A percentile compares a stretch with the other conserved stretches of the same genome.
phyloP scores from a whole-genome alignment of 2,329 filamentous ascomycete genomes.

The Cryoendolithus antarcticus region DNA sequence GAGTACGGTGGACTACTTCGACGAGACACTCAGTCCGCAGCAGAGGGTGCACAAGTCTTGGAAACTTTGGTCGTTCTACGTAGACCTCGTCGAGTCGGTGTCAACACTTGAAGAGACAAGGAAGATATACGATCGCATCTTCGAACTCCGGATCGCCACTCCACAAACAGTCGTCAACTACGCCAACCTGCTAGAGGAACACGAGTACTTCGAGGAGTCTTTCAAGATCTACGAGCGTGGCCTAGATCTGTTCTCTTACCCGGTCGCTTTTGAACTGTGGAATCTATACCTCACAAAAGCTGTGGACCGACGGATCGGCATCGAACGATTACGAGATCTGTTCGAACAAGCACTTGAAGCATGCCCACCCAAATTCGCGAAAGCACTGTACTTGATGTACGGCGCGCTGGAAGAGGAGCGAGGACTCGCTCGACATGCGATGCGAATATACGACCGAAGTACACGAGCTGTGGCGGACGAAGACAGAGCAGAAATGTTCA shows the following conservation, averaged over 20 bases:
- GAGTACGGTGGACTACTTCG: conserved; percentile 97
- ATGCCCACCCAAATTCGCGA: conserved; percentile 90
- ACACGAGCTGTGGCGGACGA: conserved; percentile 91
- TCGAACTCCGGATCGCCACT: conserved; percentile 93
- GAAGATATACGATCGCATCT: conserved; percentile 93
- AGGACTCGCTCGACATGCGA: conserved; percentile 85
- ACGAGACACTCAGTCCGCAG: conserved; percentile 84
- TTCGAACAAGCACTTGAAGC: conserved; percentile 96
- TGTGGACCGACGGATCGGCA: conserved; percentile 88
- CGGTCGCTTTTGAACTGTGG: conserved; percentile 96
- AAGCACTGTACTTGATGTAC: conserved; percentile 95
- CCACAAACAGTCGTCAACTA: conserved; percentile 98
- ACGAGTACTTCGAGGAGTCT: conserved; percentile 90
- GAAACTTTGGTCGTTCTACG: conserved; percentile 99
- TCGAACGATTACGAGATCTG: conserved; percentile 83
- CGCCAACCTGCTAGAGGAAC: conserved; percentile 85
- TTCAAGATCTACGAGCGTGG: conserved; percentile 97
- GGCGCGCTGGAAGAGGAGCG: conserved; percentile 93
- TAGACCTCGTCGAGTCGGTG: conserved; percentile 92
- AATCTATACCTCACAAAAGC: conserved; percentile 96
- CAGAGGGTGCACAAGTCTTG: conserved; percentile 97
- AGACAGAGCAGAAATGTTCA: conserved; percentile 93
- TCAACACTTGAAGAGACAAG: conserved; percentile 85
- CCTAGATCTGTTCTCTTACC: conserved; percentile 95
- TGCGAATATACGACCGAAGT: conserved; percentile 97